Percentiles rank a stretch among this genome's conserved stretches.
These are phyloP conservation scores for Carex littledalei DNA, from an alignment of 176 grass and related monocot genomes.

Conservation along the genomic window DNA sequence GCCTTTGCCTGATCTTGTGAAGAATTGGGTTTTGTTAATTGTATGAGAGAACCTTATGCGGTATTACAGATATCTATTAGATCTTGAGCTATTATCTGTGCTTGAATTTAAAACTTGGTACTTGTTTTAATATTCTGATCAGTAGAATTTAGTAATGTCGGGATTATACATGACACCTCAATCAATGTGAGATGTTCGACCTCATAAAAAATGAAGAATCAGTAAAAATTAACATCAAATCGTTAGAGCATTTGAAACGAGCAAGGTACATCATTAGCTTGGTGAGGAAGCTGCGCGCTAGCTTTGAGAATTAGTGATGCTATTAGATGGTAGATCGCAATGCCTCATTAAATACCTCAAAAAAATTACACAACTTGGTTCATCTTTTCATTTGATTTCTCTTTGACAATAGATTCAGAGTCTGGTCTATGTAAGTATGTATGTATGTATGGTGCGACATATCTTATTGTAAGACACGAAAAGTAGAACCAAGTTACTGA, in stretches of 20 bases:
- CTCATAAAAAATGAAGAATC: background rate
- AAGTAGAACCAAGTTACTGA: background rate
- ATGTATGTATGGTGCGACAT: background rate
- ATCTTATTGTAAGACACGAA: background rate
- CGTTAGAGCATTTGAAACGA: no score
- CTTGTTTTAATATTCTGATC: background rate
- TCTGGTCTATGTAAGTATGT: no score
- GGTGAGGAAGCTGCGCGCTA: background rate
- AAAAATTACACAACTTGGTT: background rate
- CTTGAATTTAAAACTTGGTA: background rate
- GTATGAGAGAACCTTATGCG: constrained; percentile 12
- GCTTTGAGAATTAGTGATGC: background rate
- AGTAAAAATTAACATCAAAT: background rate
- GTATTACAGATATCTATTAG: constrained; percentile 8
- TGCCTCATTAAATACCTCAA: background rate
- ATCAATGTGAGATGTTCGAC: background rate
- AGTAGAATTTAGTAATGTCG: background rate
- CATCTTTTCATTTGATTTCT: background rate
- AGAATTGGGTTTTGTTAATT: constrained; percentile 14
- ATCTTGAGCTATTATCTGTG: background rate
- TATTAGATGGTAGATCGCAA: background rate
- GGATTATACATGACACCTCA: background rate
- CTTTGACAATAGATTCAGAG: background rate
- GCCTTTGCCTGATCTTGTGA: background rate
- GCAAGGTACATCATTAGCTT: no score